Evolutionary conservation across 2,329 filamentous ascomycete species (phyloP).

Genomic region (Dactylellina leptospora): DNA sequence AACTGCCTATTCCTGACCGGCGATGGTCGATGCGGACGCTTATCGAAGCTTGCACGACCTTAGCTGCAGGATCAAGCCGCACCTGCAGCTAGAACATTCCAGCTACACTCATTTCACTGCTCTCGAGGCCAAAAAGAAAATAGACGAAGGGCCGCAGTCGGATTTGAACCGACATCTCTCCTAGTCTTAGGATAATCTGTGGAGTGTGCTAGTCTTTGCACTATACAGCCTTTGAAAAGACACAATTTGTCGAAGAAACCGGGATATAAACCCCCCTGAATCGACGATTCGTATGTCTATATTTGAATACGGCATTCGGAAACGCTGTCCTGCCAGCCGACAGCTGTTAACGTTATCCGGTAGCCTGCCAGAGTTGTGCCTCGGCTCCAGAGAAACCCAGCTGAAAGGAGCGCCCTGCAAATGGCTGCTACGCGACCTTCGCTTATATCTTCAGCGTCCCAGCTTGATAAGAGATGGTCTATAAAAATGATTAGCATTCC

Average conservation of each 20-base stretch:
- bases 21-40: conserved; percentile 4
- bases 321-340: background rate
- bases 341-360: conserved; percentile 2
- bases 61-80: conserved; percentile 7
- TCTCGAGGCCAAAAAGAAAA: conserved; percentile 10
- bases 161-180: conserved; percentile 47
- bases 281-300: no score
- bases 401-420: background rate
- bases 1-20: background rate
- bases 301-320: background rate
- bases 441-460: background rate
- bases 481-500: background rate
- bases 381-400: conserved; percentile 24
- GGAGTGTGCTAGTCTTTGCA: conserved; percentile 46
- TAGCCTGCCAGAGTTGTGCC: conserved; percentile 10
- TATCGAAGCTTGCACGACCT: background rate
- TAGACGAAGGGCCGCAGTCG: conserved; percentile 28
- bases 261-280: no score
- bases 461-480: background rate
- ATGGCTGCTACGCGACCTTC: conserved; percentile 8
- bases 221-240: conserved; percentile 29
- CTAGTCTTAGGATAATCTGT: background rate
- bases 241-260: background rate
- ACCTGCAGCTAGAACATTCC: conserved; percentile 3
- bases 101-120: background rate